Base-by-base conservation (phyloP, 2,329 filamentous ascomycete species). In the Beauveria australis region DNA sequence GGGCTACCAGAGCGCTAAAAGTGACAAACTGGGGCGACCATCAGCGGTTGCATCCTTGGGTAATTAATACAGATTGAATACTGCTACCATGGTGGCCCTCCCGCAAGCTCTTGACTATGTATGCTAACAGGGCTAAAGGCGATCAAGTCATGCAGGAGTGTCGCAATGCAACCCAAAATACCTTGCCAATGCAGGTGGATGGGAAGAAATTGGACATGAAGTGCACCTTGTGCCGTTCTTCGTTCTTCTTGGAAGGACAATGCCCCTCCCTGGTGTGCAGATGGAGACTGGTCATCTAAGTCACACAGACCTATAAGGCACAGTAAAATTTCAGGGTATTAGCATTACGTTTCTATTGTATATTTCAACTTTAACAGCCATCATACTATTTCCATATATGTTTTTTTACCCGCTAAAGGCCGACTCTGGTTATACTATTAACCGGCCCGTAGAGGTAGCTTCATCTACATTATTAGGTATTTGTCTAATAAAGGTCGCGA, bases 101-200 rank as follows among this genome's bases (percentile, higher is more conserved):
- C 33, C 51, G 24, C 19, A 9, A 28, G 8, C 52, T 26, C 8
- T 24, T 14, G 19, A n/a, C 10, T 22, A 8, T 6, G 6, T 26
- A 44, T 43, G 52, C 40, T 8, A 28, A 19, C 30, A 40, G 19
- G 54, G 55, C 16, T 18, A 10, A 46, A 18, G 46, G 16, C 19
- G 44, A 28, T 49, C 9, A 41, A 44, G 37, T 28, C 22, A 52
- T 18, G 3, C 33, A 33, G 8, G 46, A 37, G 28, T 49, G 43
- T 43, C 18, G 7, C 55, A 41, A 59, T 59, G 56, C 52, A 59
- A 59, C 56, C 56, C 56, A 37, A 41, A 48, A 37, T 30, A 18
- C 30, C 30, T 33, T 33, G 30, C 14, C 30, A 51, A 6, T 24
- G 33, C 24, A 19, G 37, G 10, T 33, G 37, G 37, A n/a, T 30